Evolutionary conservation across 1,139 yeast genomes (phyloP).

Genomic region (Blastobotrys petasosporus): DNA sequence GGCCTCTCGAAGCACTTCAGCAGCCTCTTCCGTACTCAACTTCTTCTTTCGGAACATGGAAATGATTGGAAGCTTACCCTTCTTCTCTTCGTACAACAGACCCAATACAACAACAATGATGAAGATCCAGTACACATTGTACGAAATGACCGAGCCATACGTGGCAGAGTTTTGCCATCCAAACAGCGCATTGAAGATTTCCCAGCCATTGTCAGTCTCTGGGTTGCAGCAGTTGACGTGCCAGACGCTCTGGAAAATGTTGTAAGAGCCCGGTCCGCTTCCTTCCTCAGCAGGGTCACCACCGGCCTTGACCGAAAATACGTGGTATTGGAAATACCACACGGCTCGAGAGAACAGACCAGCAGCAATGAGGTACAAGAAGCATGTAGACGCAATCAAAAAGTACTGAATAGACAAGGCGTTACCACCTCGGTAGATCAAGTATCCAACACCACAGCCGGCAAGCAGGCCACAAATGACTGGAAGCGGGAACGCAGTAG

Average conservation of each 20-base stretch:
- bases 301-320: slow-evolving; percentile 63
- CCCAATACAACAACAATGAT: slow-evolving; percentile 46
- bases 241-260: slow-evolving; percentile 75
- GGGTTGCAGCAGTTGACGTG: slow-evolving; percentile 97
- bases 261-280: slow-evolving; percentile 91
- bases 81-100: slow-evolving; percentile 54
- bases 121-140: slow-evolving; percentile 67
- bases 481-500: slow-evolving; percentile 76
- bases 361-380: slow-evolving; percentile 80
- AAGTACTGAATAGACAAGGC: slow-evolving; percentile 72
- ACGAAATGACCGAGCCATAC: slow-evolving; percentile 80
- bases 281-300: slow-evolving; percentile 88
- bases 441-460: slow-evolving; percentile 61
- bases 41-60: slow-evolving; percentile 22
- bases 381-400: slow-evolving; percentile 75
- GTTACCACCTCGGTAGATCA: slow-evolving; percentile 74
- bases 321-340: slow-evolving; percentile 80
- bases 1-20: slow-evolving; percentile 29
- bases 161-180: slow-evolving; percentile 98
- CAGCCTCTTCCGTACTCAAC: slow-evolving; percentile 27
- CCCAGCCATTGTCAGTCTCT: slow-evolving; percentile 86
- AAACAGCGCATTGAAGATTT: slow-evolving; percentile 79
- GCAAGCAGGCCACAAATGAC: slow-evolving; percentile 64
- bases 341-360: slow-evolving; percentile 86
- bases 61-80: slow-evolving; percentile 30